Conservation (phyloP, 805 yeast genomes). For the Wickerhamomyces mucosus region DNA sequence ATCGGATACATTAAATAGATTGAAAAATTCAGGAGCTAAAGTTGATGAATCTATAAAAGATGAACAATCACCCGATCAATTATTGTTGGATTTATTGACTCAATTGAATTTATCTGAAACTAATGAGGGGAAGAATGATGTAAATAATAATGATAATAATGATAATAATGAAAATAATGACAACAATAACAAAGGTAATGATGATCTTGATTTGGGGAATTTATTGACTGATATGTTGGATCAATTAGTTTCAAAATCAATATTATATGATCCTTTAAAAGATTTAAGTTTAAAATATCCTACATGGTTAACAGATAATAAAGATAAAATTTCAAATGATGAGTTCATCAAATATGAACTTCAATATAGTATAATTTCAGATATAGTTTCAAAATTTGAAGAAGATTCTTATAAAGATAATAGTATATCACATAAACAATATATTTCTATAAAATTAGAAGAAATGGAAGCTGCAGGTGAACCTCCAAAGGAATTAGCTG, state of each 20-base stretch:
- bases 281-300: conserved; percentile 71
- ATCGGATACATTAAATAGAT: conserved; percentile 67
- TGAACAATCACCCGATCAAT: conserved; percentile 38
- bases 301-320: conserved; percentile 52
- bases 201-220: conserved; percentile 48
- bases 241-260: conserved; percentile 76
- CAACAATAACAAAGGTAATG: conserved; percentile 28
- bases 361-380: conserved; percentile 54
- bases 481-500: conserved; percentile 71
- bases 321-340: conserved; percentile 26
- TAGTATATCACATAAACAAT: conserved; percentile 31
- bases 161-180: conserved; percentile 28
- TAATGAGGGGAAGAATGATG: too few species aligned
- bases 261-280: conserved; percentile 80
- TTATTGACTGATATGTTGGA: conserved; percentile 65
- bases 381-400: conserved; percentile 62
- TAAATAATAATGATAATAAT: conserved; percentile 28
- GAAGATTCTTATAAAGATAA: conserved; percentile 48
- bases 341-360: conserved; percentile 44
- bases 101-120: conserved; percentile 51
- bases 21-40: conserved; percentile 65
- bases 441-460: conserved; percentile 51
- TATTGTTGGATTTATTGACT: conserved; percentile 53
- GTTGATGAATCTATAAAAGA: conserved; percentile 51
- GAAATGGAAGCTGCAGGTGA: conserved; percentile 67